Conservation (phyloP, 345 rosid species). For the Sonneratia alba region DNA sequence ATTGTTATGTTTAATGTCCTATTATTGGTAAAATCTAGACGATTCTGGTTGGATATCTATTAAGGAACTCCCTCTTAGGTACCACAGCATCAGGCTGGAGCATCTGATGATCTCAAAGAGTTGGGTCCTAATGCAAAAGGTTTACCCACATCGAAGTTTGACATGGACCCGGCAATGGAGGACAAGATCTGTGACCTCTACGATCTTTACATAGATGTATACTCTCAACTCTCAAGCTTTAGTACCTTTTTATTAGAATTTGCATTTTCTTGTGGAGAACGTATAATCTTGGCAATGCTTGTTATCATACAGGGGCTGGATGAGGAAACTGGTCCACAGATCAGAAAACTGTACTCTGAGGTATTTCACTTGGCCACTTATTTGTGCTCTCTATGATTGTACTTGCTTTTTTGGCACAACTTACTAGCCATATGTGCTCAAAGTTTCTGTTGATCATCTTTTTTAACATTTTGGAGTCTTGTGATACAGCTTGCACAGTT, state of each 20-base stretch:
- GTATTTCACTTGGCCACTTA: slow-evolving; percentile 25
- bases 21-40: background rate
- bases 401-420: background rate
- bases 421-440: background rate
- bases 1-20: background rate
- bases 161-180: slow-evolving; percentile 65
- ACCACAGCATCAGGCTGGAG: slow-evolving; percentile 46
- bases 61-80: slow-evolving; percentile 23
- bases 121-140: slow-evolving; percentile 40
- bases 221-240: slow-evolving; percentile 6
- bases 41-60: background rate
- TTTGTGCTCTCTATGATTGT: background rate
- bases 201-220: slow-evolving; percentile 84
- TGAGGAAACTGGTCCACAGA: slow-evolving; percentile 73
- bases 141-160: slow-evolving; percentile 38
- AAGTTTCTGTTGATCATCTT: slow-evolving; percentile 9
- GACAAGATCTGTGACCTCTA: slow-evolving; percentile 90
- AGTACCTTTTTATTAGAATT: slow-evolving; percentile 6
- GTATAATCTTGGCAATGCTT: slow-evolving; percentile 9
- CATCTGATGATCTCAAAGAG: slow-evolving; percentile 67
- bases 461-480: slow-evolving; percentile 17
- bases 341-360: slow-evolving; percentile 78
- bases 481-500: slow-evolving; percentile 64
- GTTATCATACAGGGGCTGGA: slow-evolving; percentile 58
- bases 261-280: slow-evolving; percentile 5